These are phyloP conservation scores for Paxillus ammoniavirescens DNA, from an alignment of 768 basidiomycete genomes.

Conservation along the genomic window DNA sequence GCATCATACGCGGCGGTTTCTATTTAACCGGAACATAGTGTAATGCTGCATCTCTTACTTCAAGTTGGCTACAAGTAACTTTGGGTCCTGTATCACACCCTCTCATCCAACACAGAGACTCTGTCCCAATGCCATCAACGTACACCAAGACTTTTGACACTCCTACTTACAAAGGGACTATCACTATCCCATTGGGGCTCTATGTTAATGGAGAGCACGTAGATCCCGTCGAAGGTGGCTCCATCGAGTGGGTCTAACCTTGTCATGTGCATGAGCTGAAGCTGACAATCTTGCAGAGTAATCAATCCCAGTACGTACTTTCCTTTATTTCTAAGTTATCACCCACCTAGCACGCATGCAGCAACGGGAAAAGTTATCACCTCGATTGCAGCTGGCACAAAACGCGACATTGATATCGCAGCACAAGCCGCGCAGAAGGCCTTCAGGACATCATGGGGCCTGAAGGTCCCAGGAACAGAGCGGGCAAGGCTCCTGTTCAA, in stretches of 20 bases:
- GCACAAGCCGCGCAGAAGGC: conserved; percentile 61
- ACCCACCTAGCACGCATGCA: conserved; percentile 19
- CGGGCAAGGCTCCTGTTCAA: conserved; percentile 30
- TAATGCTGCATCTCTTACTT: neutral
- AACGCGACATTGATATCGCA: conserved; percentile 68
- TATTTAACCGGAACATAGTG: too few species aligned
- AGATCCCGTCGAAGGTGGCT: conserved; percentile 48
- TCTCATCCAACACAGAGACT: too few species aligned
- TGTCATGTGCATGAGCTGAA: neutral
- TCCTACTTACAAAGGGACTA: conserved; percentile 55
- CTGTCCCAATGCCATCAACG: conserved; percentile 34
- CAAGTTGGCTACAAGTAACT: conserved; percentile 5
- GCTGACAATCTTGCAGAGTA: conserved; percentile 37
- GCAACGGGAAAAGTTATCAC: conserved; percentile 62
- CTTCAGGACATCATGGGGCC: conserved; percentile 60
- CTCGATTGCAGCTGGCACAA: conserved; percentile 50
- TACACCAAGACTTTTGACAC: conserved; percentile 53
- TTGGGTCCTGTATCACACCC: too few species aligned
- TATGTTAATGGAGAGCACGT: conserved; percentile 61
- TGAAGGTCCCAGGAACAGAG: conserved; percentile 47
- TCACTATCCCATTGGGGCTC: conserved; percentile 57
- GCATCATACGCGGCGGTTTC: too few species aligned
- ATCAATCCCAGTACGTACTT: conserved; percentile 48
- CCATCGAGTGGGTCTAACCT: conserved; percentile 57
- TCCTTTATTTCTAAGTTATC: neutral